Base-by-base conservation (phyloP, 1,284 basidiomycete genomes). In the Ustilago bromivora region DNA sequence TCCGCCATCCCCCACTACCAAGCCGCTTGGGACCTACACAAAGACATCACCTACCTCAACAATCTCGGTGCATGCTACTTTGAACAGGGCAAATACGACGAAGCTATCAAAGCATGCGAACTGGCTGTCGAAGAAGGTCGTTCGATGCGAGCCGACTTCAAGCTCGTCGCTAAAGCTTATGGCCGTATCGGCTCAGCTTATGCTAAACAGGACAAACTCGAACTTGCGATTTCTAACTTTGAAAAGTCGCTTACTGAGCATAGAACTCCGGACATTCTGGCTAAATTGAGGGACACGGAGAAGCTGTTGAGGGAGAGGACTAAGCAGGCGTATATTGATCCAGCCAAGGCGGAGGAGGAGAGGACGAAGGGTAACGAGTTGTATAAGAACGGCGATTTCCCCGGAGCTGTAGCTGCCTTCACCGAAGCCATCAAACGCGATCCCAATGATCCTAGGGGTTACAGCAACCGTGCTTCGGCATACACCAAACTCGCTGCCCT, bases 381-480 rank as follows among this genome's bases (percentile, higher is more conserved):
- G 43, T 99, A 98, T 91, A 99, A 98, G 89, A 85, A 87, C 43
- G 72, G 81, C 43, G 79, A 83, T 54, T 86, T 85, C 87, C 95
- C 91, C 17, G 91, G 89, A n/a, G 94, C 96, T 1, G 96, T 99
- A 74, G 95, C 94, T 88, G 89, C 90, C 49, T 99, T 99, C 88
- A 91, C 93, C 13, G 97, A 99, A 88, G 92, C 94, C 71, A 97
- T 99, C 89, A 98, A 98, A 89, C 92, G 97, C 61, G 92, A 94
- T 82, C 97, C 97, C 49, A 86, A 88, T 38, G 96, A 99, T 85
- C 91, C 97, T 11, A 90, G 93, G 76, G 95, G 94, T 15, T 99
- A 97, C 89, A 98, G 96, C 85, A 99, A 99, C 89, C 92, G 97
- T 63, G 94, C 97, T 17, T 93, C 95, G 36, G 96, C 95, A 23